Evolutionary conservation across 83 land plant species (phyloP).

Genomic region (Diphasiastrum complanatum): DNA sequence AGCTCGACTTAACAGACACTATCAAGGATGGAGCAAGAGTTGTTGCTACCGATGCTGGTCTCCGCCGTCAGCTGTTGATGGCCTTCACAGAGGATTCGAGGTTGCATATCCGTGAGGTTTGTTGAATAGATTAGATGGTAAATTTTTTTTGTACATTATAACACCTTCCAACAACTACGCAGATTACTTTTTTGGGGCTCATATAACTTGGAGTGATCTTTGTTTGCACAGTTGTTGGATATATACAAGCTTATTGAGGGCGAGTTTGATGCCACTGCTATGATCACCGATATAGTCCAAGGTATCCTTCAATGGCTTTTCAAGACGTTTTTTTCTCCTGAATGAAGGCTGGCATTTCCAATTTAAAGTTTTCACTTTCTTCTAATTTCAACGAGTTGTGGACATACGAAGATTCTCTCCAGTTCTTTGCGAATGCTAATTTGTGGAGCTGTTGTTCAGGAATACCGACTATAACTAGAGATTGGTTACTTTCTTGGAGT

Average conservation of each 20-base stretch:
- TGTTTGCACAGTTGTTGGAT: slow-evolving; percentile 60
- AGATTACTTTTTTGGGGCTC: slow-evolving; percentile 4
- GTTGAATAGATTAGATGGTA: background rate
- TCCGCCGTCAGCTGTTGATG: slow-evolving; percentile 78
- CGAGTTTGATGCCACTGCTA: slow-evolving; percentile 56
- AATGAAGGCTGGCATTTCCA: background rate
- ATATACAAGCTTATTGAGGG: slow-evolving; percentile 79
- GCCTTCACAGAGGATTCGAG: slow-evolving; percentile 96
- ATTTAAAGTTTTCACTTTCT: background rate
- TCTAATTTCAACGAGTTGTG: background rate
- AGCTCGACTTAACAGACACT: slow-evolving; percentile 90
- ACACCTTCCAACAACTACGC: background rate
- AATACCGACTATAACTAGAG: slow-evolving; percentile 64
- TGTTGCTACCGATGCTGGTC: slow-evolving; percentile 67
- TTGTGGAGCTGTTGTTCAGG: slow-evolving; percentile 40
- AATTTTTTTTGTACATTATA: background rate
- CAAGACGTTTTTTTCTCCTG: background rate
- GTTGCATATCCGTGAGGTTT: slow-evolving; percentile 89
- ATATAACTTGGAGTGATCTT: slow-evolving; percentile 3
- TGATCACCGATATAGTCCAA: slow-evolving; percentile 62
- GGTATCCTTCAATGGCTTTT: slow-evolving; percentile 36
- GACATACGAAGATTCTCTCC: background rate
- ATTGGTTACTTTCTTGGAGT: slow-evolving; percentile 86
- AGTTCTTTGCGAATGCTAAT: background rate
- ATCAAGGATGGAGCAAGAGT: slow-evolving; percentile 90